Base-by-base conservation (phyloP, 257 asterid species). In the Mitragyna speciosa region DNA sequence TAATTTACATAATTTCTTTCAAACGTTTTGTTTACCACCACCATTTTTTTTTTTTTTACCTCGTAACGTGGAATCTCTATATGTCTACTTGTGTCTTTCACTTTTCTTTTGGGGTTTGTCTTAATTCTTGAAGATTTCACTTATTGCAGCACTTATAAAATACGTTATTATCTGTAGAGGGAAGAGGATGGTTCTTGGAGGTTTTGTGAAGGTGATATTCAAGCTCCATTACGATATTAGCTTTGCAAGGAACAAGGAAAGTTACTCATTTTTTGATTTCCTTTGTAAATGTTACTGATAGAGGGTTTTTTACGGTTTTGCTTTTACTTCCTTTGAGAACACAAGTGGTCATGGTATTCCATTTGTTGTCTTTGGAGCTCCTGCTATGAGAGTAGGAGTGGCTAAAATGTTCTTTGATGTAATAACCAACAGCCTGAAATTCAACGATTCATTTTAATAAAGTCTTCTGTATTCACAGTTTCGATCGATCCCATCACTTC, bases 121-220 rank as follows among this genome's bases (percentile, higher is more conserved):
- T 20, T 30, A 19, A 15, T 20, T 76, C n/a, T 64, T 77, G 56
- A 56, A 31, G 74, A 12, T 76, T 45, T 43, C 51, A 51, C 77
- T 83, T 72, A 70, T 80, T 88, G 95, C 97, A 94, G 99, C 97
- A 87, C 97, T 43, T 96, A 96, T 72, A 87, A 84, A 85, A 90
- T 94, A 82, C 89, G 83, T n/a, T 96, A 96, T 82, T 87, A 79
- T 79, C 90, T 94, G 78, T 90, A 89, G 90, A 92, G 90, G 92
- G 94, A 91, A 71, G 89, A 82, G 9, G 96, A 91, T 76, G 97
- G 97, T 70, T 89, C 95, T 7, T 96, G 99, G 98, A 94, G 88
- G 87, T 94, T 96, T 85, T 89, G 84, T 49, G 90, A 92, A 87
- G 89, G 88, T 73, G 91, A 89, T 79, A 88, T 96, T 83, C 89